Evolutionary conservation across 495 filamentous ascomycete genomes (phyloP), one percentile per base, ranked within the genome.

Genomic region (Neurospora hispaniola): DNA sequence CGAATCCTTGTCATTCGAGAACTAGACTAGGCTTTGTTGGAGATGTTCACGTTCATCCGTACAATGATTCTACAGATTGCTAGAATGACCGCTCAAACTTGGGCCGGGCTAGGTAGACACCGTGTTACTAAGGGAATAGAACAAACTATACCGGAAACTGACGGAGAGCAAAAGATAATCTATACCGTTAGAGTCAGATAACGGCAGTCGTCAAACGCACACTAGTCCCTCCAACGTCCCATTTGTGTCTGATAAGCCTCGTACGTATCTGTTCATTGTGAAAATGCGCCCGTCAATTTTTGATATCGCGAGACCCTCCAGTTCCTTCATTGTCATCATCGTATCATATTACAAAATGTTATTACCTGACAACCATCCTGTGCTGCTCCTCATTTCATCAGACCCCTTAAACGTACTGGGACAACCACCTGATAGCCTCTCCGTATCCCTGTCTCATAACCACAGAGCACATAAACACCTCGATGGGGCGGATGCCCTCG

Each of bases 391-490:
- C 54, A 9, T 38, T 27, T 62, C 68, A 42, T 11, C 20, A 16
- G 12, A 43, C 59, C n/a, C 44, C 79, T 80, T 88, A 92, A 76
- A 93, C 90, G 74, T 93, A 93, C 81, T 93, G 90, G 71, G 90
- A 92, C 80, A 93, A 84, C 91, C 91, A 94, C 79, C 90, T 86
- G 77, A 94, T 91, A 41, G 85, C 91, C 78, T 94, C 91, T 70
- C 92, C 91, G 79, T 94, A 94, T 68, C 90, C 95, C 84, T 98
- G 94, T 81, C 95, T 88, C 96, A 97, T 97, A 71, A 97, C 94
- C 79, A 98, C 94, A 78, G 92, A 95, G 88, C 94, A 98, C 95
- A 98, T 97, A 84, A 98, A 98, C 70, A 98, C 91, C 88, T 99
- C 96, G 80, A 98, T 96, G 14, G 96, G 94, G 73, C 96, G 87